Percentiles rank a stretch among this genome's conserved stretches.
phyloP scores from a whole-genome alignment of 768 basidiomycete species.

The Asterophora lycoperdoides region DNA sequence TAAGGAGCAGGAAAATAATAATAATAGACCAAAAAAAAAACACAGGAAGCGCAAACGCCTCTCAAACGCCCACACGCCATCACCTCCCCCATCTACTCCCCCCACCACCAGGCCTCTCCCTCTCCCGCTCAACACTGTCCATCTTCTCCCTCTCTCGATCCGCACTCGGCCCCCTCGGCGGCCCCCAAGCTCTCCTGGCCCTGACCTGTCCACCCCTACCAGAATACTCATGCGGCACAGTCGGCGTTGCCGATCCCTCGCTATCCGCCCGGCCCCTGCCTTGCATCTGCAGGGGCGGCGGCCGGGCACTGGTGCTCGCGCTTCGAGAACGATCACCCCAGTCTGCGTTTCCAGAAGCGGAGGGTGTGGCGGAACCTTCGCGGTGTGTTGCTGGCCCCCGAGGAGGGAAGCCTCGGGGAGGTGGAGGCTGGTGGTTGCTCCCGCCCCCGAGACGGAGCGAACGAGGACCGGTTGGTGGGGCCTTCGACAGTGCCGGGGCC shows the following conservation, averaged over 20 bases:
- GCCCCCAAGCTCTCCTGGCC: conserved; percentile 30
- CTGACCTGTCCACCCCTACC: conserved; percentile 12
- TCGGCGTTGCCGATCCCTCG: too few relatives aligned
- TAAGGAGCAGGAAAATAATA: too few relatives aligned
- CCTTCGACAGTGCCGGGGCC: neutral
- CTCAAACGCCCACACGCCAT: too few relatives aligned
- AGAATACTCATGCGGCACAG: too few relatives aligned
- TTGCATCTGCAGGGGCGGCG: too few relatives aligned
- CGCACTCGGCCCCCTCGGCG: conserved; percentile 44
- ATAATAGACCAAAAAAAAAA: too few relatives aligned
- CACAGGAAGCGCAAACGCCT: too few relatives aligned
- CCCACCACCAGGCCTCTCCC: neutral
- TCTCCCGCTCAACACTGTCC: conserved; percentile 25
- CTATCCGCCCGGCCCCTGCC: too few relatives aligned
- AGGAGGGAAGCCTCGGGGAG: neutral
- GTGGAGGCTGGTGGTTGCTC: neutral
- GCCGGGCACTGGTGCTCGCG: too few relatives aligned
- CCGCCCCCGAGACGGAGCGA: neutral
- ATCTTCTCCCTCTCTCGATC: conserved; percentile 46
- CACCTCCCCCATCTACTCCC: conserved; percentile 2
- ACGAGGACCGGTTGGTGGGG: conserved; percentile 12
- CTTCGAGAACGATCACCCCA: too few relatives aligned
- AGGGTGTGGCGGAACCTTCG: neutral
- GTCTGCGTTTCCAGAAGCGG: too few relatives aligned
- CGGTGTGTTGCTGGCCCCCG: too few relatives aligned